Evolutionary conservation across 192 early-diverging fungal genomes (phyloP).

Genomic region (Dispira parvispora): DNA sequence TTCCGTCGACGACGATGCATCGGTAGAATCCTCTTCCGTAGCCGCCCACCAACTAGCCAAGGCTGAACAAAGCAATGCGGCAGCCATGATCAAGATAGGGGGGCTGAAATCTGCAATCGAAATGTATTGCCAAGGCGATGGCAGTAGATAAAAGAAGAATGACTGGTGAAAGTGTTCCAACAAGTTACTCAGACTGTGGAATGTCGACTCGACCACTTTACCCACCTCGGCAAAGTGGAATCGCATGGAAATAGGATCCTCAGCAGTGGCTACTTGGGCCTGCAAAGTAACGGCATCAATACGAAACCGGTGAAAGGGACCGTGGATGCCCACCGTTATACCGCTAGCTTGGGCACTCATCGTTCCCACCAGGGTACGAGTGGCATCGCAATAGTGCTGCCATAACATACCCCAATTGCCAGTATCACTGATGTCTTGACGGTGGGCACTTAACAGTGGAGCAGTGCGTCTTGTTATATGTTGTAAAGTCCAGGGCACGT

Average conservation of each 20-base stretch:
- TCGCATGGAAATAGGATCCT: neutral
- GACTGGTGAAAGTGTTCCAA: constrained; percentile 91
- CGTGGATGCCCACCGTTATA: constrained; percentile 16
- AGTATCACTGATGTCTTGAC: constrained; percentile 14
- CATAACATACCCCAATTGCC: constrained; percentile 19
- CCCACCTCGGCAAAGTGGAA: constrained; percentile 15
- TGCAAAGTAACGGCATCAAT: constrained; percentile 62
- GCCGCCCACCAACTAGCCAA: constrained; percentile 30
- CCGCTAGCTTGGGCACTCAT: constrained; percentile 15
- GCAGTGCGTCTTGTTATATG: constrained; percentile 14
- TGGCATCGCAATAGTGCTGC: constrained; percentile 21
- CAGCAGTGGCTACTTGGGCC: constrained; percentile 11
- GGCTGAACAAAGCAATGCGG: constrained; percentile 50
- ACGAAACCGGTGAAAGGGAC: constrained; percentile 34
- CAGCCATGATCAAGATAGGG: constrained; percentile 59
- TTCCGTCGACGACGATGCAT: too few species aligned
- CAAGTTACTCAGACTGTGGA: constrained; percentile 78
- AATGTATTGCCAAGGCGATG: constrained; percentile 55
- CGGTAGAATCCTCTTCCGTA: too few species aligned
- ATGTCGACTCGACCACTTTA: constrained; percentile 57
- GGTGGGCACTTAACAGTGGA: constrained; percentile 9
- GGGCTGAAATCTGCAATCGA: constrained; percentile 84
- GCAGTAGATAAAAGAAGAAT: constrained; percentile 93
- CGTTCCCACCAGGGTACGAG: constrained; percentile 20
- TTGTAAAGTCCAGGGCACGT: constrained; percentile 28